Evolutionary conservation across 306 rosid species (phyloP), one percentile per base, ranked within the genome.

Genomic region (Sindora glabra): DNA sequence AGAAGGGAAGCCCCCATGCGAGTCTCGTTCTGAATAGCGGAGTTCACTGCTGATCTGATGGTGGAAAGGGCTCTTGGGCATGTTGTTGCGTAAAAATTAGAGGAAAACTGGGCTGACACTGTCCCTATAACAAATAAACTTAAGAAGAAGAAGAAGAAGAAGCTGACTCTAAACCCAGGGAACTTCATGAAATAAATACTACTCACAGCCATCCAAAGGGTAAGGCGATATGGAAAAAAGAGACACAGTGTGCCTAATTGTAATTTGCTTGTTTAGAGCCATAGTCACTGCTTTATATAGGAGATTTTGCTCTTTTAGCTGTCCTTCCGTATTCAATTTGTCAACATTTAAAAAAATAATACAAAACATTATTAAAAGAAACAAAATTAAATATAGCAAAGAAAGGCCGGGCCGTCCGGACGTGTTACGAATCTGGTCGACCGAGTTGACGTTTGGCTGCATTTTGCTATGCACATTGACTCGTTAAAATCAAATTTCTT

Each of bases 1-100:
- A 88, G 96, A 15, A 88, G 45, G 15, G 94, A 88, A 0, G 96
- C 96, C 0, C 96, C 96, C 96, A 88, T 88, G 57, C 96, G 96
- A 59, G 49, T 23, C 49, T 88, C 96, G 0, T n/a, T 73, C 5
- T 5, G 26, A 0, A 88, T 81, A 3, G 94, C 89, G 17, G 79
- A 23, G 17, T 0, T 1, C 3, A 84, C 77, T 8, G 58, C 80
- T 0, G 70, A 10, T 18, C 38, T 73, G 41, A 88, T 84, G 77
- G 76, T 74, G 57, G 87, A 54, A 51, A 88, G 85, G 6, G 72
- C 92, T 1, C 14, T 60, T 13, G 96, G 96, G 13, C 96, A 88
- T 0, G 74, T 73, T 44, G 17, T 57, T 2, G 36, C 39, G 1
- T 88, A 88, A 70, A 78, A 79, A 5, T 16, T 66, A 5, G 83